Evolutionary conservation across 169 alveolate species (phyloP).

Genomic region (Plasmodium cynomolgi): DNA sequence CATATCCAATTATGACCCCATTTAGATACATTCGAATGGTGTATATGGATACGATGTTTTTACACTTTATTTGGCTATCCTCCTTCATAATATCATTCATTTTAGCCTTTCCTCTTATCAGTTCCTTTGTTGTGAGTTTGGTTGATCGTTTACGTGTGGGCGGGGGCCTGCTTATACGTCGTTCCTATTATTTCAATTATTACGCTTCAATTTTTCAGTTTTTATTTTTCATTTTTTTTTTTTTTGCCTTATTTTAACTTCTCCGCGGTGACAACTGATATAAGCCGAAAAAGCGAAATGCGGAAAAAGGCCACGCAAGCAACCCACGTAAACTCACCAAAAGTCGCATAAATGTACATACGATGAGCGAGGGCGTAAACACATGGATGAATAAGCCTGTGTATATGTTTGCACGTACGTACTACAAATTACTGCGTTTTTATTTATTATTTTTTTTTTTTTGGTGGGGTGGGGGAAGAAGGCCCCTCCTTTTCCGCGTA

Average conservation of each 20-base stretch:
- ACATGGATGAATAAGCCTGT: background rate
- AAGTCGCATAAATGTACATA: background rate
- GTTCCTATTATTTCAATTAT: background rate
- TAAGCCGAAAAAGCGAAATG: background rate
- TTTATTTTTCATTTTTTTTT: background rate
- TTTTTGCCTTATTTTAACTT: background rate
- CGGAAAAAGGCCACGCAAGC: background rate
- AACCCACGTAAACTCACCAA: background rate
- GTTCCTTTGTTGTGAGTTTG: background rate
- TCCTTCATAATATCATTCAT: constrained; percentile 39
- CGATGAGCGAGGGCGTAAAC: background rate
- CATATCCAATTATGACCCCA: constrained; percentile 69
- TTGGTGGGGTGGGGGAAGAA: background rate
- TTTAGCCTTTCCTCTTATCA: background rate
- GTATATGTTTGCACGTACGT: background rate
- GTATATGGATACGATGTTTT: constrained; percentile 57
- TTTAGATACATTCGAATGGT: constrained; percentile 68
- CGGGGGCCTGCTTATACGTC: background rate
- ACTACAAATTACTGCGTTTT: background rate
- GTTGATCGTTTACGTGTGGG: background rate
- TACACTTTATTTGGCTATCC: constrained; percentile 43
- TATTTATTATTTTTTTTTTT: too few species aligned
- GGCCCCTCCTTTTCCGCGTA: background rate
- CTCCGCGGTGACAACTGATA: background rate
- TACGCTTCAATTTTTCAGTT: background rate